Conservation (phyloP, 257 asterid species). For the Perilla frutescens region DNA sequence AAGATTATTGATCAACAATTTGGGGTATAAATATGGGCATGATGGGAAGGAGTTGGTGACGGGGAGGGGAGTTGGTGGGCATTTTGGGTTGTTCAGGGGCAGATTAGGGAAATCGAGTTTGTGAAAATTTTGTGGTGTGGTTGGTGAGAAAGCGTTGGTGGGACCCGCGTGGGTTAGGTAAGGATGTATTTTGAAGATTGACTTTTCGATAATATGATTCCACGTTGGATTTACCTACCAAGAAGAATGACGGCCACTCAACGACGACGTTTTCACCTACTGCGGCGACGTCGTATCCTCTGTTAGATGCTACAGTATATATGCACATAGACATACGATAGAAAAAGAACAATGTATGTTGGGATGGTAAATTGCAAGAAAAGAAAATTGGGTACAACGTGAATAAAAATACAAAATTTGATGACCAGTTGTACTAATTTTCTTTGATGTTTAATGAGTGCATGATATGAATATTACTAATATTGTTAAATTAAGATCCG, state of each 20-base stretch:
- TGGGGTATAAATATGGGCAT: constrained; percentile 49
- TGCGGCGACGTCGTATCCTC: not conserved
- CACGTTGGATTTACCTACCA: constrained; percentile 30
- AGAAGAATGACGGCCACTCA: constrained; percentile 12
- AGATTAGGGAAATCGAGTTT: not conserved
- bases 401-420: too few relatives aligned
- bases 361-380: too few relatives aligned
- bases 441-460: too few relatives aligned
- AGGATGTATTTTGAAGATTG: constrained; percentile 29
- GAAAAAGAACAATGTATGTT: too few relatives aligned
- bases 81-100: constrained; percentile 49
- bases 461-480: too few relatives aligned
- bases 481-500: too few relatives aligned
- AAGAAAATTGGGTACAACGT: too few relatives aligned
- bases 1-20: constrained; percentile 21
- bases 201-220: constrained; percentile 6
- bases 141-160: constrained; percentile 59
- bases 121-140: constrained; percentile 39
- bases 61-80: constrained; percentile 45
- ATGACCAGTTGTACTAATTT: too few relatives aligned
- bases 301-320: not conserved
- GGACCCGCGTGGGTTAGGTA: constrained; percentile 45
- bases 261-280: constrained; percentile 18
- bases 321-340: too few relatives aligned
- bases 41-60: constrained; percentile 44